Evolutionary conservation across 768 basidiomycete genomes (phyloP), one percentile per base, ranked within the genome.

Genomic region (Serendipita sp.): DNA sequence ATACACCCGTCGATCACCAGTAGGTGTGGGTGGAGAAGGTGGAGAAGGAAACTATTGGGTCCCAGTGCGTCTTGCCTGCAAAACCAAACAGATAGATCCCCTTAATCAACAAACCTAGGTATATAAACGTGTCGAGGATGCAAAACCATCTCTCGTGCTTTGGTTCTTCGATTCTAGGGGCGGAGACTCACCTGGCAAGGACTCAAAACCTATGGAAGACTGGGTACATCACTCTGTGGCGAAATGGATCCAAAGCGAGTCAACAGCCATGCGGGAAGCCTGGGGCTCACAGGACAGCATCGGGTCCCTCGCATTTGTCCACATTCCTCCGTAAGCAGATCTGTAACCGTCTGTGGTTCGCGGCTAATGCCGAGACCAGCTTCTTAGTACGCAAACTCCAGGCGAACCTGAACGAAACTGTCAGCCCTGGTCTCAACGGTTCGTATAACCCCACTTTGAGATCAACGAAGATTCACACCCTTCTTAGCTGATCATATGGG

Each of bases 111-210:
- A 2, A 24, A 24, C 24, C 16, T 34, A 60, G 56, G 35, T 60
- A 28, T 60, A 60, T n/a, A 32, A 32, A 60, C 34, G 30, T 10
- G 18, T 35, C 4, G 56, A 60, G 24, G 81, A 85, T 71, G n/a
- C 34, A 1, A 67, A 71, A 3, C 86, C 86, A 2, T 74, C 73
- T 2, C 75, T 88, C 8, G 72, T 89, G 54, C 72, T 88, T 3
- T 89, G 85, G 86, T 86, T 87, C 74, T 89, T 89, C 68, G 88
- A 89, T 73, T 88, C 88, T 2, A 78, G 86, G 66, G 84, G 84
- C 37, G 86, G 86, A 0, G 73, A 78, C 68, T 77, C 75, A 51
- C 74, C 73, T 3, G 77, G 81, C 46, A 71, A 73, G 0, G 74
- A 80, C 67, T 76, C 79, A 2, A 76, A 68, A 60, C 73, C 75